phyloP scores from a whole-genome alignment of 768 basidiomycete genomes.

The Inosperma sp. region DNA sequence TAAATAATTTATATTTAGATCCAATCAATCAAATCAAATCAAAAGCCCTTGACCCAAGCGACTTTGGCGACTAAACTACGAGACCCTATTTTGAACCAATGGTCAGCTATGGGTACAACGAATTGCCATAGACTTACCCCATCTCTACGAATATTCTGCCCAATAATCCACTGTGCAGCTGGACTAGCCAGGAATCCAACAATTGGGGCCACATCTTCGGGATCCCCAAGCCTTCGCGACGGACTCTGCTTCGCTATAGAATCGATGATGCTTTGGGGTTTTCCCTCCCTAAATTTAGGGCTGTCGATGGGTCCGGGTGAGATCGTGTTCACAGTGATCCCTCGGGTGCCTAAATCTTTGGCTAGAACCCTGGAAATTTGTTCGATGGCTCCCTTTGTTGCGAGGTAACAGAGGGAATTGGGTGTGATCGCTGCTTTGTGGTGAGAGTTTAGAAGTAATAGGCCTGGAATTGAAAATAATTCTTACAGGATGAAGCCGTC shows the following conservation, averaged over 20 bases:
- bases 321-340: slow-evolving; percentile 55
- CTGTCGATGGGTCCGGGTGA: slow-evolving; percentile 56
- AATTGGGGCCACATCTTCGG: slow-evolving; percentile 50
- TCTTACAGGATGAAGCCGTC: slow-evolving; percentile 37
- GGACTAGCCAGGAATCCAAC: slow-evolving; percentile 51
- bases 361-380: slow-evolving; percentile 54
- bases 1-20: too few species aligned
- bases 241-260: slow-evolving; percentile 44
- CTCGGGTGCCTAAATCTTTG: slow-evolving; percentile 50
- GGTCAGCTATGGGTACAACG: neutral
- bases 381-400: slow-evolving; percentile 57
- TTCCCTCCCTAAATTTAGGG: slow-evolving; percentile 51
- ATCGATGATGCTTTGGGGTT: slow-evolving; percentile 42
- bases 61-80: slow-evolving; percentile 54
- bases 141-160: slow-evolving; percentile 53
- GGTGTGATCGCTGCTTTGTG: slow-evolving; percentile 35
- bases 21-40: too few species aligned
- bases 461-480: slow-evolving; percentile 1
- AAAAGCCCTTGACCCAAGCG: too few species aligned
- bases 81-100: slow-evolving; percentile 15
- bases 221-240: slow-evolving; percentile 40
- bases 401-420: slow-evolving; percentile 47
- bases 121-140: slow-evolving; percentile 39
- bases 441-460: neutral
- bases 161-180: slow-evolving; percentile 54